phyloP scores from a whole-genome alignment of 805 yeast species.

The Yamadazyma paraphyllophila region DNA sequence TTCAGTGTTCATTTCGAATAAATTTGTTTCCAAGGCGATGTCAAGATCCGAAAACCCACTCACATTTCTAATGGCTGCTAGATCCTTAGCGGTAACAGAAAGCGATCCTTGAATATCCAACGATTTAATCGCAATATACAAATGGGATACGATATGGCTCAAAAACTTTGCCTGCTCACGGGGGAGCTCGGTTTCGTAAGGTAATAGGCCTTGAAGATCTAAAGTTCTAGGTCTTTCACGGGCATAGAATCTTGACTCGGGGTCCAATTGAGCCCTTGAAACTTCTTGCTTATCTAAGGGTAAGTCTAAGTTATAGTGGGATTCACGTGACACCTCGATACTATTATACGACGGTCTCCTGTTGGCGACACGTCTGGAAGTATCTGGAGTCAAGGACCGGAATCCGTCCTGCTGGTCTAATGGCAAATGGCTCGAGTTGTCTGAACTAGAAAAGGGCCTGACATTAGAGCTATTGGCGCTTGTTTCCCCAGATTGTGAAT shows the following conservation, averaged over 20 bases:
- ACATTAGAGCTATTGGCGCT: not conserved
- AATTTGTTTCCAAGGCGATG: conserved; percentile 53
- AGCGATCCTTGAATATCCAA: conserved; percentile 72
- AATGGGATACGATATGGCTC: conserved; percentile 73
- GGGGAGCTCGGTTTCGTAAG: conserved; percentile 70
- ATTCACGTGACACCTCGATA: conserved; percentile 28
- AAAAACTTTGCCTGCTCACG: conserved; percentile 70
- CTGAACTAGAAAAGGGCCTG: not conserved
- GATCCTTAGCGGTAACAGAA: conserved; percentile 64
- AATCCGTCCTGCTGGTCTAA: conserved; percentile 9
- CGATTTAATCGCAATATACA: conserved; percentile 74
- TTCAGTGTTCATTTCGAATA: conserved; percentile 33
- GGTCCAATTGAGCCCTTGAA: conserved; percentile 27
- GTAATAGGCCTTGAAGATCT: conserved; percentile 50
- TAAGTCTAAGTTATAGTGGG: conserved; percentile 50
- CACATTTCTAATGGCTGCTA: conserved; percentile 43
- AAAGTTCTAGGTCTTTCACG: conserved; percentile 41
- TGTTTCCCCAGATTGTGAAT: conserved; percentile 5
- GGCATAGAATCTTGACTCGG: conserved; percentile 36
- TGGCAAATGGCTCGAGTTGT: not conserved
- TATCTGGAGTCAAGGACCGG: conserved; percentile 26
- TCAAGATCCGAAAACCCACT: conserved; percentile 38
- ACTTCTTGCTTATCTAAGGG: conserved; percentile 41
- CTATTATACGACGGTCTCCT: conserved; percentile 33
- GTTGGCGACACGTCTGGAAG: conserved; percentile 15